Base-by-base conservation (phyloP, 1,139 yeast species). In the Ogataea hybrid region DNA sequence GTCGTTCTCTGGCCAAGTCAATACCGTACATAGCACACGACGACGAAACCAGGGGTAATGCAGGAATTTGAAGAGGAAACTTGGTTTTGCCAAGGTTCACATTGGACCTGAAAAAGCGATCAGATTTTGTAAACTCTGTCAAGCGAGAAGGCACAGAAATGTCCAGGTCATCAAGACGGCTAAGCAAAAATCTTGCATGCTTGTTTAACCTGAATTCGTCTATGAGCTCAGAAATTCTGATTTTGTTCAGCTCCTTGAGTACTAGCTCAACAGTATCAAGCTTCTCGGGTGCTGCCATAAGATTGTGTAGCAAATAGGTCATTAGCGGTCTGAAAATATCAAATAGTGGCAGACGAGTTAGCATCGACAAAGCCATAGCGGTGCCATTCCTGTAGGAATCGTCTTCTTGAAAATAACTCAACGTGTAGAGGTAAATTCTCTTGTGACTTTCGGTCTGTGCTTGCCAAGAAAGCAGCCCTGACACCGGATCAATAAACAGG, bases 361-460 rank as follows among this genome's bases (percentile, higher is more conserved):
- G n/a, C n/a, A n/a, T n/a, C n/a, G n/a, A n/a, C n/a, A n/a, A n/a
- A n/a, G n/a, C n/a, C 3, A 71, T 75, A 27, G 77, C 73, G 18
- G 70, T 65, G 7, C 76, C 70, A 15, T 79, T 79, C 53, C 81
- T 54, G 49, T 66, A 67, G 31, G 67, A 46, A 12, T 58, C 51
- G 28, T 67, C 67, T 42, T 69, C 69, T 43, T 67, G 65, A 51
- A 74, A 73, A 49, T 63, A 67, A 34, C 75, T 78, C 10, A 76
- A 58, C 1, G 80, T 74, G 55, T 73, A 75, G 20, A 75, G 56
- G 42, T 64, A 73, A 55, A 75, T 72, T 5, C 75, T 75, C 6
- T 65, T 64, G 30, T 35, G 39, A n/a, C 35, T 39, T 12, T 35
- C 25, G 5, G 41, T 70, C 52, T 74, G 70, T 5, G 57, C 53